Base-by-base conservation (phyloP, 495 filamentous ascomycete genomes). In the Annulohypoxylon nitens region DNA sequence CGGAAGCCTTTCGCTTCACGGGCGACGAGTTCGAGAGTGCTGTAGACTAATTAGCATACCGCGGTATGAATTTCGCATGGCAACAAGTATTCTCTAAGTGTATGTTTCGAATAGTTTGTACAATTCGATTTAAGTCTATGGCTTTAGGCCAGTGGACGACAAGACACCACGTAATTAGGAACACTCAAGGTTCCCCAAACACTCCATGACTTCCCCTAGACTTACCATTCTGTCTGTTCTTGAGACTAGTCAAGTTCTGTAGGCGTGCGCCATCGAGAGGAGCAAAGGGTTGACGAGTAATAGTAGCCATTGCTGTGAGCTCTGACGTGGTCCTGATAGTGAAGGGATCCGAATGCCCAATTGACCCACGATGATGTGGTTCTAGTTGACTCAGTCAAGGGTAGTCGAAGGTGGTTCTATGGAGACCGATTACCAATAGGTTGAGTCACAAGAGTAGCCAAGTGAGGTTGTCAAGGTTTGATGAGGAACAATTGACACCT, bases 191-290 rank as follows among this genome's bases (percentile, higher is more conserved):
- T 12, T 48, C 11, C 25, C 39, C 16, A 16, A 16, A 50, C 18
- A 59, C 34, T 25, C 30, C n/a, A 39, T 8, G 61, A 51, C 61
- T 57, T 53, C 18, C 37, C 14, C 61, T 12, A 34, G 51, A 83
- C 88, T 79, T 87, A 90, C 88, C 86, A 84, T 90, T 90, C 75
- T 90, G 88, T 74, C 84, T 79, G 69, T 90, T 90, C 82, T 90
- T 90, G 14, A 86, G 69, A 65, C 86, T 89, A 36, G 86, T 86
- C 71, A 90, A 73, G 16, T 77, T 86, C 74, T 87, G 85, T 50
- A 90, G 76, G 51, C 88, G 82, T 37, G 83, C 78, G 48, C 81
- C 83, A 58, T 86, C 83, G 12, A 90, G 76, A 11, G 85, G 84
- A 66, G 86, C 88, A 70, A 90, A 90, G 30, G 88, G 88, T 76